A percentile compares a stretch with the other conserved stretches of the same genome.
Conservation (phyloP, 2,329 filamentous ascomycete species). For the Ophiostoma sp. region DNA sequence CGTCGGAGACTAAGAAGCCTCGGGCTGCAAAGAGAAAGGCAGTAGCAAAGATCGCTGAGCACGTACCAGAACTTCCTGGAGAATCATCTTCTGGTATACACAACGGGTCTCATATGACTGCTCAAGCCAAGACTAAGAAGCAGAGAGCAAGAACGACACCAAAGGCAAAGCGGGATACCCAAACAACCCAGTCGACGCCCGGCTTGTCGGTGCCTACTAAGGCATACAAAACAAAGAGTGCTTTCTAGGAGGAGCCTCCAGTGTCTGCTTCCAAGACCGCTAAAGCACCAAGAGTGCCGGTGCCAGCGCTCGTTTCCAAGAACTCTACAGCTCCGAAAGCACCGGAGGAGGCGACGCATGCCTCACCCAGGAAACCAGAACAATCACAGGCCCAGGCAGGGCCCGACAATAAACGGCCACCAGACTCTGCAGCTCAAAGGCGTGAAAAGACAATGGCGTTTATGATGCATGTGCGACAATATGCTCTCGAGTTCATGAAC, state of each 20-base stretch:
- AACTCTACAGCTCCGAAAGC: background rate
- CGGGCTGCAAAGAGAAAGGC: background rate
- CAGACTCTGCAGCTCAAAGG: background rate
- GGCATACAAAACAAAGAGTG: background rate
- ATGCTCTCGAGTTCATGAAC: conserved; percentile 12
- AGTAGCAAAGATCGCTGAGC: background rate
- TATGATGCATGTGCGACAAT: conserved; percentile 18
- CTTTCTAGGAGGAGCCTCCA: background rate
- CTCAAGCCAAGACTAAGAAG: background rate
- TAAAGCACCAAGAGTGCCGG: background rate
- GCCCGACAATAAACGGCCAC: background rate
- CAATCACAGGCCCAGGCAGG: background rate
- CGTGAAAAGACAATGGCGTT: conserved; percentile 19
- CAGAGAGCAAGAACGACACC: background rate
- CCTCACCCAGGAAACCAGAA: background rate
- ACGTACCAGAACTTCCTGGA: background rate
- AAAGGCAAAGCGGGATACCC: background rate
- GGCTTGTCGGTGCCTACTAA: background rate
- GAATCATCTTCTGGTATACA: background rate
- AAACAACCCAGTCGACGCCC: background rate
- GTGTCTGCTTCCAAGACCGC: no score
- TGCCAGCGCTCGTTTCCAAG: no score
- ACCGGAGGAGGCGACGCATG: no score
- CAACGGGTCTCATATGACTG: background rate
- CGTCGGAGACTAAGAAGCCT: background rate